Conservation (phyloP, 257 asterid species). For the Solanum clarkiae region DNA sequence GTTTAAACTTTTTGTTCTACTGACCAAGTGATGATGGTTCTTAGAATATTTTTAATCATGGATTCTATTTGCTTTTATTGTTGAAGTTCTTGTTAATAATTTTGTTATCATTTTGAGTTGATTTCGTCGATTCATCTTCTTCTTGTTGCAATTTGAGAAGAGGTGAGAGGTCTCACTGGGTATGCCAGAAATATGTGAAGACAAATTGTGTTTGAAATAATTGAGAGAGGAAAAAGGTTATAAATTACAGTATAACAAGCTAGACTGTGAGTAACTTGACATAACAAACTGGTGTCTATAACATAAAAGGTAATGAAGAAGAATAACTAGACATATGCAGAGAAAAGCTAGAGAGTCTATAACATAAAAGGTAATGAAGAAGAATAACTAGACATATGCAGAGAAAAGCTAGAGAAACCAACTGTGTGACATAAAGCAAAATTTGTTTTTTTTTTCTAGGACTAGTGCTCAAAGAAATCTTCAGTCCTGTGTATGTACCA, state of each 20-base stretch:
- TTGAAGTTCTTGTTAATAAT: neutral
- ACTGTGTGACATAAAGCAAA: neutral
- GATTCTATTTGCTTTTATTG: neutral
- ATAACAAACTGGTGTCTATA: neutral
- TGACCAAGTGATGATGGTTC: neutral
- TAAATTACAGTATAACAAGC: no score
- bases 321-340: neutral
- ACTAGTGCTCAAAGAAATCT: neutral
- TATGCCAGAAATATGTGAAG: neutral
- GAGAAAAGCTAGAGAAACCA: neutral
- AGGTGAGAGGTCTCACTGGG: neutral
- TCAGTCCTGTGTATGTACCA: neutral
- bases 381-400: neutral
- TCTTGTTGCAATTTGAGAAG: neutral
- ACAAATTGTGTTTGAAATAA: neutral
- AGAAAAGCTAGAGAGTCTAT: neutral
- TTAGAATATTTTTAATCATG: neutral
- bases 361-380: neutral
- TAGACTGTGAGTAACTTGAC: no score
- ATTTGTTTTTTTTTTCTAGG: neutral
- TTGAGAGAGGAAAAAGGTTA: neutral
- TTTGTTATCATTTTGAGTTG: neutral
- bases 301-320: neutral
- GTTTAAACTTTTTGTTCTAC: neutral
- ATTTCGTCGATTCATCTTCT: neutral